Base-by-base conservation (phyloP, 2,329 filamentous ascomycete genomes). In the Hymenoscyphus linearis region DNA sequence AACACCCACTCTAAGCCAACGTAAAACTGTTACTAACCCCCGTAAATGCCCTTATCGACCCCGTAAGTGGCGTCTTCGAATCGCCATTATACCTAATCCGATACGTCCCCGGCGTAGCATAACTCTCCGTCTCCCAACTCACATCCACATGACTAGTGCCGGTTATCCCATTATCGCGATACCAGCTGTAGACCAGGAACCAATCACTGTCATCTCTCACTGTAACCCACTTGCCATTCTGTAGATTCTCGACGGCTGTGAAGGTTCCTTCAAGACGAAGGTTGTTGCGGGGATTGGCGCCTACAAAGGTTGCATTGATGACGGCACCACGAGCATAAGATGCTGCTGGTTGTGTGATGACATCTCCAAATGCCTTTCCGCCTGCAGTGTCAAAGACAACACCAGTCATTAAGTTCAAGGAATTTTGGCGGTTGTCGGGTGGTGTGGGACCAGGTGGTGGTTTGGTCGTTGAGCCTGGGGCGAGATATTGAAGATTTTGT, bases 241-340 rank as follows among this genome's bases (percentile, higher is more conserved):
- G 70, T 55, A 84, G 79, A 70, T 79, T 79, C 77, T 97, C 92
- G 0, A 97, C 82, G 0, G 89, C 84, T 0, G 87, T 87, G 74
- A 86, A 97, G 0, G 91, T 96, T 2, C 80, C 81, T 69, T 90
- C 93, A 1, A 91, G 84, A 1, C 86, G 84, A 34, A 97, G 83
- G 66, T 96, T 89, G 73, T 97, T 97, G 34, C 93, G 84, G 16
- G 93, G 93, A 70, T 96, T 96, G 0, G 93, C 93, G 16, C 88
- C 93, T 2, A 93, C 84, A 73, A 97, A 97, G 0, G 80, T 85
- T 0, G 82, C 88, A 16, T 77, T 81, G 55, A 93, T 84, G 3
- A 78, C 77, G 35, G 83, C 80, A 3, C 91, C 90, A 9, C 81
- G 76, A 0, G 74, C 65, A 71, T 90, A 91, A 0, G 77, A 76